Evolutionary conservation across 2,329 filamentous ascomycete genomes (phyloP).

Genomic region (Cryphonectria naterciae): DNA sequence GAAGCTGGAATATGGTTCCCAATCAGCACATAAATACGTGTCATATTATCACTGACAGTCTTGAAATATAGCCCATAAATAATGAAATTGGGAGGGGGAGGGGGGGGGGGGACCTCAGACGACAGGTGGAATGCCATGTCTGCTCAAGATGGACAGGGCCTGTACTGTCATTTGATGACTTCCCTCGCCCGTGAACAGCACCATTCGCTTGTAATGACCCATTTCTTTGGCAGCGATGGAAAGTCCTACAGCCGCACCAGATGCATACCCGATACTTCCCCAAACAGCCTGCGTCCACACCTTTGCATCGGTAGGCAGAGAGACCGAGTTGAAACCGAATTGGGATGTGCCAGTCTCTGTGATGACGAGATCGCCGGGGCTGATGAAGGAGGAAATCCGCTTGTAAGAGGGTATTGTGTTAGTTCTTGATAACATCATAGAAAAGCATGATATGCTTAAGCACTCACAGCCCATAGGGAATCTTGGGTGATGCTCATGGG

Average conservation of each 20-base stretch:
- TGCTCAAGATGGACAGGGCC: conserved; percentile 28
- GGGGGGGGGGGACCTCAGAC: conserved; percentile 20
- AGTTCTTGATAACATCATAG: neutral
- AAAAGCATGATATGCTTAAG: neutral
- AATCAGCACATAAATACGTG: neutral
- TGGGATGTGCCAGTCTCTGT: conserved; percentile 34
- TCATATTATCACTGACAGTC: no score
- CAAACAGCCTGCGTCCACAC: conserved; percentile 33
- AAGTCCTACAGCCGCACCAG: conserved; percentile 30
- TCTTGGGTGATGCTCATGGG: neutral
- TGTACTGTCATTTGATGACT: conserved; percentile 33
- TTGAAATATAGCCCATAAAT: no score
- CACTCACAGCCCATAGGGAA: neutral
- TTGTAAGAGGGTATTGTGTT: neutral
- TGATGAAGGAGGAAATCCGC: conserved; percentile 27
- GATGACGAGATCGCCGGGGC: conserved; percentile 31
- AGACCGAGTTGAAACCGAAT: conserved; percentile 25
- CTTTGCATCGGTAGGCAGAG: conserved; percentile 25
- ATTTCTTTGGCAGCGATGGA: conserved; percentile 32
- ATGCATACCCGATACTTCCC: conserved; percentile 34
- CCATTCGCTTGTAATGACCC: conserved; percentile 28
- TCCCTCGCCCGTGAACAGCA: conserved; percentile 35
- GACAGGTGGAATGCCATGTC: conserved; percentile 26
- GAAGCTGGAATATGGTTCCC: neutral
- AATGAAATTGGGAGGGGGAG: no score